A percentile compares a stretch with the other conserved stretches of the same genome.
Conservation (phyloP, 768 basidiomycete genomes). For the Phylloporus rhodoxanthus region DNA sequence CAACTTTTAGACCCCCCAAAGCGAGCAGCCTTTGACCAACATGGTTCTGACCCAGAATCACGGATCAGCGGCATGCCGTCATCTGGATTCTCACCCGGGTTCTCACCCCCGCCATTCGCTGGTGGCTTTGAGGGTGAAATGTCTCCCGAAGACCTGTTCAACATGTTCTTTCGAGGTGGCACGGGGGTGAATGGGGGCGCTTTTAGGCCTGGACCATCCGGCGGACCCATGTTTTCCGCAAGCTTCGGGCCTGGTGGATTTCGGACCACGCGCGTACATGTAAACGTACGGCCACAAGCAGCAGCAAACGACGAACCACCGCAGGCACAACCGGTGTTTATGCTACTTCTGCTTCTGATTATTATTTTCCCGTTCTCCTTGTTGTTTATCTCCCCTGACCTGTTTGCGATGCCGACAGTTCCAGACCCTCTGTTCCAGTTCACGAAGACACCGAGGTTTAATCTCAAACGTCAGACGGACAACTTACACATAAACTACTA, state of each 20-base stretch:
- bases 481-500: constrained; percentile 74
- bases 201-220: constrained; percentile 50
- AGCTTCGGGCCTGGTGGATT: constrained; percentile 82
- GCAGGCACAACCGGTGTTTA: constrained; percentile 52
- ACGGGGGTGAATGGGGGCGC: constrained; percentile 40
- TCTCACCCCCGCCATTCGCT: constrained; percentile 45
- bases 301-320: constrained; percentile 35
- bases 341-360: constrained; percentile 81
- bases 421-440: constrained; percentile 84
- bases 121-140: constrained; percentile 73
- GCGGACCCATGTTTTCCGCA: constrained; percentile 60
- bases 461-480: constrained; percentile 65
- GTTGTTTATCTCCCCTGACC: constrained; percentile 68
- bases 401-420: constrained; percentile 60
- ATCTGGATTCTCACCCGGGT: constrained; percentile 44
- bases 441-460: constrained; percentile 50
- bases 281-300: constrained; percentile 34
- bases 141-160: constrained; percentile 94
- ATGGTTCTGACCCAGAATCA: constrained; percentile 85
- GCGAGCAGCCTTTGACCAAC: constrained; percentile 77
- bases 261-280: constrained; percentile 54
- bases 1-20: constrained; percentile 68
- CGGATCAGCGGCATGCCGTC: constrained; percentile 68
- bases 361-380: constrained; percentile 82
- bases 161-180: constrained; percentile 91